Percentiles rank a stretch among this genome's conserved stretches.
These are phyloP conservation scores for Rheum nobile DNA, from an alignment of 148 eudicot species.

Conservation along the genomic window DNA sequence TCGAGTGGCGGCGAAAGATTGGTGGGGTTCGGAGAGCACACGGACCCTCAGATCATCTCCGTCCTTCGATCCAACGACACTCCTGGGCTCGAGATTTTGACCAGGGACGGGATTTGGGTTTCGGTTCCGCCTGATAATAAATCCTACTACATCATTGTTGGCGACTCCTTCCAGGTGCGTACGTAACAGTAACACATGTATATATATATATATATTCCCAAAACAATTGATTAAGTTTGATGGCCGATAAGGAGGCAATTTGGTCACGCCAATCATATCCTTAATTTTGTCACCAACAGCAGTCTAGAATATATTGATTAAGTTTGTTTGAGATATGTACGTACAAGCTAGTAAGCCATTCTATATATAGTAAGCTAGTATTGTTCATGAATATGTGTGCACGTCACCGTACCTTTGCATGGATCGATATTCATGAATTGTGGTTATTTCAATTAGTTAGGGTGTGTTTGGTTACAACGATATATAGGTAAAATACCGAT, in stretches of 20 bases:
- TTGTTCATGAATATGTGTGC: neutral
- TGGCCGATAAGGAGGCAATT: too few relatives aligned
- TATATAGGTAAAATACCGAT: too few relatives aligned
- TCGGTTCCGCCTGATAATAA: slow-evolving; percentile 32
- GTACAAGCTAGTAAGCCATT: neutral
- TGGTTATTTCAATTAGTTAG: too few relatives aligned
- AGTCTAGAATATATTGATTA: too few relatives aligned
- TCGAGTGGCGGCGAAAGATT: slow-evolving; percentile 17
- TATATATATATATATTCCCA: too few relatives aligned
- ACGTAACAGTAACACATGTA: too few relatives aligned
- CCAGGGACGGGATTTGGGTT: slow-evolving; percentile 34
- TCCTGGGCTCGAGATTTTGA: slow-evolving; percentile 32
- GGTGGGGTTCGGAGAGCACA: slow-evolving; percentile 70
- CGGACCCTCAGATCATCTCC: slow-evolving; percentile 67
- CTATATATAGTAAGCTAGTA: neutral
- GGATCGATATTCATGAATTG: neutral
- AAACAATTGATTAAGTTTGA: too few relatives aligned
- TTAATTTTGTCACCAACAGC: too few relatives aligned
- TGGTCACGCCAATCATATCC: neutral
- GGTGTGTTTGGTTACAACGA: too few relatives aligned
- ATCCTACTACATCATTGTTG: slow-evolving; percentile 42
- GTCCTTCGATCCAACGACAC: slow-evolving; percentile 46
- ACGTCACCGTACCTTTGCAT: neutral
- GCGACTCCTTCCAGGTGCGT: slow-evolving; percentile 24
- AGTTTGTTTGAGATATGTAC: too few relatives aligned